A percentile compares a stretch with the other conserved stretches of the same genome.
phyloP scores from a whole-genome alignment of 192 early-diverging fungal species.

The Spizellomyces punctatus region DNA sequence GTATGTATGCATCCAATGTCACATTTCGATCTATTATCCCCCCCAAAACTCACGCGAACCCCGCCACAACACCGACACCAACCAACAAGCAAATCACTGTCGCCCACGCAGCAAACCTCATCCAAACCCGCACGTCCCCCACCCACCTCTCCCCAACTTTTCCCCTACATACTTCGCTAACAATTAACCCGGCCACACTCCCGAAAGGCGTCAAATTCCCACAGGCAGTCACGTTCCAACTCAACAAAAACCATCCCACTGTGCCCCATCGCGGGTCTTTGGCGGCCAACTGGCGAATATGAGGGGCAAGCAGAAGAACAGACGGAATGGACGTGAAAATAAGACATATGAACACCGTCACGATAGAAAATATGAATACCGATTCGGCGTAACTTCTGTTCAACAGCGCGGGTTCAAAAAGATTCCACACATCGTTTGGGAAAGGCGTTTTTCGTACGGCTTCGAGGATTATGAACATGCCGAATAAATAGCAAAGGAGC shows the following conservation, averaged over 20 bases:
- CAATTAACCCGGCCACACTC: constrained; percentile 23
- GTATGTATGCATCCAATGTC: too few relatives aligned
- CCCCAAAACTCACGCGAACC: too few relatives aligned
- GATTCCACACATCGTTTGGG: neutral
- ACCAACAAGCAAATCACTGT: neutral
- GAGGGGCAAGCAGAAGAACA: constrained; percentile 7
- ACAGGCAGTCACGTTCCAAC: constrained; percentile 19
- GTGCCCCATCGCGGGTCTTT: neutral
- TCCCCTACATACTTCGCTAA: constrained; percentile 10
- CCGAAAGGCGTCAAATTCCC: constrained; percentile 16
- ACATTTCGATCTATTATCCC: too few relatives aligned
- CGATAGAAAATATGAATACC: neutral
- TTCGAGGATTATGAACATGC: constrained; percentile 17
- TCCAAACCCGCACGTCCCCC: constrained; percentile 14
- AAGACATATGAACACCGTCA: constrained; percentile 4
- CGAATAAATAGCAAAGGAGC: constrained; percentile 12
- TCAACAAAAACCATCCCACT: constrained; percentile 14
- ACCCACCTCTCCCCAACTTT: constrained; percentile 15
- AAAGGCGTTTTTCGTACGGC: constrained; percentile 12
- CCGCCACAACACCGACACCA: neutral
- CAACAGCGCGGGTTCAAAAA: constrained; percentile 1
- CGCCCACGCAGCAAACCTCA: constrained; percentile 4
- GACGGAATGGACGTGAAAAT: constrained; percentile 19
- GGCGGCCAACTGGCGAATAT: neutral
- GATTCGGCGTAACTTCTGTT: neutral